Evolutionary conservation across 306 rosid genomes (phyloP), one percentile per base, ranked within the genome.

Genomic region (Alnus glutinosa): DNA sequence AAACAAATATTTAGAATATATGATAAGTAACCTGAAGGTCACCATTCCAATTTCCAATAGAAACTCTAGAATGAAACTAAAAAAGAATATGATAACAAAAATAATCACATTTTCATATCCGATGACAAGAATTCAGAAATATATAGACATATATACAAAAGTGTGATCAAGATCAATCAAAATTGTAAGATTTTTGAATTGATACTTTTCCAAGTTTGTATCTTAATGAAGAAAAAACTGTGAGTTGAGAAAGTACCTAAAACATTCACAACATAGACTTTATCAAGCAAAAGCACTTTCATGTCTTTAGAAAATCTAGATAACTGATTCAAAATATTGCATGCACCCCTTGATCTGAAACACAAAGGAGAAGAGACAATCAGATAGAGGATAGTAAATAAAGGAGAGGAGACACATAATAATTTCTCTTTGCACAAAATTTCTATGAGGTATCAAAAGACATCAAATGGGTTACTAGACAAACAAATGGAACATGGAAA

Each of bases 261-360:
- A 77, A 89, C 85, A 83, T 95, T 95, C 78, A 89, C 75, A 77
- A 90, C 85, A 86, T 87, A 95, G 79, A 95, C 96, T 84, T 88
- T 87, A 80, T 95, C 89, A 18, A 77, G 84, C 85, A 95, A 79
- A 77, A 95, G 98, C 74, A 76, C 92, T 85, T 85, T 80, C 88
- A 90, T 81, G 77, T 95, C 98, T 74, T 86, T 79, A 30, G 85
- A 75, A 75, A 92, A 89, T 76, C 81, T 91, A 73, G 85, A 74
- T 73, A 89, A 58, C 78, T 90, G 92, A 85, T 83, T 48, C 89
- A 77, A 34, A 62, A 84, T 32, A 37, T 81, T 83, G 75, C 87
- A 87, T 49, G 80, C 39, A 75, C 78, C 55, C 34, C 73, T 49
- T 85, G 87, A 77, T 72, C 97, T 92, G 89, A 77, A 81, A 78